phyloP scores from a whole-genome alignment of 2,329 filamentous ascomycete species.

The Incumbomyces delicatus region DNA sequence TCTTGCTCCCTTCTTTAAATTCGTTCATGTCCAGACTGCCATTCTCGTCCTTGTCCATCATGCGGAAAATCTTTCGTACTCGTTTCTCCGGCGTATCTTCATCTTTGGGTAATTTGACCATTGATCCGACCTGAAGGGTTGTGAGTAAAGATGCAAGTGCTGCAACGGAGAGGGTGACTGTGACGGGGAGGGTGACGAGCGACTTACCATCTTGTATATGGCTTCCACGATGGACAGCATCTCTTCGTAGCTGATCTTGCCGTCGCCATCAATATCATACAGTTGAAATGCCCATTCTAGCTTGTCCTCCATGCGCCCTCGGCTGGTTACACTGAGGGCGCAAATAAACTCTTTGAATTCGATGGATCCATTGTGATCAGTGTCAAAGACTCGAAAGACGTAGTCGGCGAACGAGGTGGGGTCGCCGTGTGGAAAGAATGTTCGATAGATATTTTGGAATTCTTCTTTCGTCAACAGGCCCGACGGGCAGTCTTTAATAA shows the following conservation, averaged over 20 bases:
- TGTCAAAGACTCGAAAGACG: conserved; percentile 98
- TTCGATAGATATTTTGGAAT: conserved; percentile 99
- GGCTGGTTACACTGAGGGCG: conserved; percentile 88
- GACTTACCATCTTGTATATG: conserved; percentile 94
- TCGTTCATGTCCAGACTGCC: conserved; percentile 93
- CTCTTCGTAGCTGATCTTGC: conserved; percentile 98
- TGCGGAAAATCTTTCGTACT: conserved; percentile 94
- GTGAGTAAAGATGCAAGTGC: neutral
- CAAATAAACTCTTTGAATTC: conserved; percentile 99
- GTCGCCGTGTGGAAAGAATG: conserved; percentile 98
- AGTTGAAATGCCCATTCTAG: conserved; percentile 98
- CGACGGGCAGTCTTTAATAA: conserved; percentile 94
- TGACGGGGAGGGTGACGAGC: too few species aligned
- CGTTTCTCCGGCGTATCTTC: conserved; percentile 98
- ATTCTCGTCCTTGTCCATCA: conserved; percentile 99
- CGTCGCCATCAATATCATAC: conserved; percentile 97
- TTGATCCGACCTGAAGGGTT: conserved; percentile 72
- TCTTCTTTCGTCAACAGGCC: conserved; percentile 96
- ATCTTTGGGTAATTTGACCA: conserved; percentile 97
- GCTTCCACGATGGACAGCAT: conserved; percentile 98
- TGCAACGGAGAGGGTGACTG: too few species aligned
- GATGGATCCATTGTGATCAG: conserved; percentile 92
- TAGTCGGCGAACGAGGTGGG: conserved; percentile 97
- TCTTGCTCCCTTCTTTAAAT: conserved; percentile 98
- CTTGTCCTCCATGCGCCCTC: conserved; percentile 99